Base-by-base conservation (phyloP, 2,329 filamentous ascomycete genomes). In the Pseudogymnoascus sp. region DNA sequence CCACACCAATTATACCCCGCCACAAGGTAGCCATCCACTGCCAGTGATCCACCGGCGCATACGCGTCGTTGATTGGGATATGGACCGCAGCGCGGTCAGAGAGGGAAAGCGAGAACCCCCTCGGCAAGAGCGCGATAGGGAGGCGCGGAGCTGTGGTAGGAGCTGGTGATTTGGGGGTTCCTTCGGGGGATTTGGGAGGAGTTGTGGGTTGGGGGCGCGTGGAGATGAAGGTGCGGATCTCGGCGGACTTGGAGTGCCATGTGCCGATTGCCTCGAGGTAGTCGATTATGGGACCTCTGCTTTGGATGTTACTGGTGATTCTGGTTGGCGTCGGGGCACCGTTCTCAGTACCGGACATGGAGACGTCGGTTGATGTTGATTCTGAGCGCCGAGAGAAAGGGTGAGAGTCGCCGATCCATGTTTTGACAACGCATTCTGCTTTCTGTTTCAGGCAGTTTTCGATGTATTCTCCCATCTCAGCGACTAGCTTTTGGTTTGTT, bases 1-100 rank as follows among this genome's bases (percentile, higher is more conserved):
- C 93, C 0, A 93, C 86, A 0, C 89, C 90, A 1, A 92, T 81
- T 60, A 90, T 88, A 8, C 91, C 90, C 8, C 92, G 86, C 93
- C 93, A 97, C 20, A 97, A 82, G 43, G 89, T 93, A 36, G 93
- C 93, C 79, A 94, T 91, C 93, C 93, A 97, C 73, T 95, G 89
- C 92, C 93, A 97, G 75, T 97, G 93, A 69, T 96, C 92, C n/a
- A 89, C 81, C 0, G 89, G 86, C 14, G 85, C 83, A 72, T 95
- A 96, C 6, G 81, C 79, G 70, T 96, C 92, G 16, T 81, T 77
- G 66, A 95, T 91, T 1, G 89, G 87, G 43, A 92, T 85, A 12
- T 81, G 78, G 60, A 83, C 85, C 1, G 92, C 89, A 71, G 88
- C 93, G 57, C 80, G 78, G 71, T 97, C 89, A 1, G 90, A 87